Conservation (phyloP, 1,139 yeast species). For the Protomyces inouyei region DNA sequence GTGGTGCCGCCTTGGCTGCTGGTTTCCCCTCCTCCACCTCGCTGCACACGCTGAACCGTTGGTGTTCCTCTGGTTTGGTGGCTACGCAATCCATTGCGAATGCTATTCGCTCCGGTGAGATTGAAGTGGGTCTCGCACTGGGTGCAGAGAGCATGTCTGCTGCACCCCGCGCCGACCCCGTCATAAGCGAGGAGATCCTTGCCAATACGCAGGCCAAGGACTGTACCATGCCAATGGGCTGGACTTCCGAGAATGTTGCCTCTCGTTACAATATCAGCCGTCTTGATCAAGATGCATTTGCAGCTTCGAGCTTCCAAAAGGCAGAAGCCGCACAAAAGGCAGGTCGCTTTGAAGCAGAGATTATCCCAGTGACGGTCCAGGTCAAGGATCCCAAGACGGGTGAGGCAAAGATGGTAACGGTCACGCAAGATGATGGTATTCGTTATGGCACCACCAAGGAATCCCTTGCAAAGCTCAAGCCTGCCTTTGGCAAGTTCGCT, state of each 20-base stretch:
- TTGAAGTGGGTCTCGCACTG: slow-evolving; percentile 81
- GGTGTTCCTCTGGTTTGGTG: slow-evolving; percentile 90
- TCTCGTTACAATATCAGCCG: slow-evolving; percentile 38
- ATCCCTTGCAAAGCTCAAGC: slow-evolving; percentile 65
- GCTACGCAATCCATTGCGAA: slow-evolving; percentile 86
- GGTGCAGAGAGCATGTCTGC: slow-evolving; percentile 89
- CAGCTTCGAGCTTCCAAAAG: slow-evolving; percentile 41
- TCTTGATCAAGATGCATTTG: slow-evolving; percentile 43
- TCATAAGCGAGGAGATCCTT: slow-evolving; percentile 53
- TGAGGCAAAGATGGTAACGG: slow-evolving; percentile 43
- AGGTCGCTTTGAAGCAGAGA: slow-evolving; percentile 44
- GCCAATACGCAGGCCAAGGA: slow-evolving; percentile 44
- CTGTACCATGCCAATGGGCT: slow-evolving; percentile 44
- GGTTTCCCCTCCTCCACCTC: slow-evolving; percentile 70
- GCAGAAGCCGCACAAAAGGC: slow-evolving; percentile 42
- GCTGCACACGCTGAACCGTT: slow-evolving; percentile 81
- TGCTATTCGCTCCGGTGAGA: slow-evolving; percentile 80
- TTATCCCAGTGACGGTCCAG: slow-evolving; percentile 47
- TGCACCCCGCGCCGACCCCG: slow-evolving; percentile 63
- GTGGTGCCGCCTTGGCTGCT: slow-evolving; percentile 74
- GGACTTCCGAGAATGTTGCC: slow-evolving; percentile 43
- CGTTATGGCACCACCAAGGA: slow-evolving; percentile 78
- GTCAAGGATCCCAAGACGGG: slow-evolving; percentile 42
- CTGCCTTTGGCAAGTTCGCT: slow-evolving; percentile 84
- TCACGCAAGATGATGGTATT: slow-evolving; percentile 84